Base-by-base conservation (phyloP, 192 early-diverging fungal genomes). In the Dissophora globulifera region DNA sequence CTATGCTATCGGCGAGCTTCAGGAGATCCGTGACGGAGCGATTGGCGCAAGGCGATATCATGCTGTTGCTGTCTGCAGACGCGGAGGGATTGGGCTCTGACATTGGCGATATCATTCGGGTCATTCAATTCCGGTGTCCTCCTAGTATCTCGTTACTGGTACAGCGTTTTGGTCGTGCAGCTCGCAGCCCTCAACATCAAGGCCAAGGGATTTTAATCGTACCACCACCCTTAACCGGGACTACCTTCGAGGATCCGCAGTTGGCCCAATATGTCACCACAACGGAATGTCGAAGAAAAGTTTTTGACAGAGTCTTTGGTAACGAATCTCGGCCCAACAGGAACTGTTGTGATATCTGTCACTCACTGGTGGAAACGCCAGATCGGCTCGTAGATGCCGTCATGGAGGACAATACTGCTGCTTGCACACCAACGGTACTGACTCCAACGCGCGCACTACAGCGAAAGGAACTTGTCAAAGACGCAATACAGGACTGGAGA, bases 41-140 rank as follows among this genome's bases (percentile, higher is more conserved):
- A 10, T 51, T 62, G 9, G 27, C 10, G 22, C 2, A 30, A 10
- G 59, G 59, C 49, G n/a, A n/a, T 25, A 62, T 62, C 48, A 25
- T 25, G 12, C 8, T 50, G 29, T n/a, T 62, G 47, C 49, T 58
- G 43, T 45, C 43, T 27, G 49, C 62, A 8, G 62, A 64, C 15
- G 62, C 62, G 9, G 50, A 38, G 9, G 64, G 64, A 9, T 50
- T 67, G 53, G 64, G 64, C 27, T 67, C 54, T n/a, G 64, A 67
- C 43, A 56, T 67, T 35, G 50, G 53, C 64, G 53, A 67, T 57
- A 20, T 67, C 35, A 27, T 49, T 16, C 53, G 63, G 11, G 45
- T 66, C 7, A 45, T 66, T 20, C 63, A 66, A 33, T 66, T 32
- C 51, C 42, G 26, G 9, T 25, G 25, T 33, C 63, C 63, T 13